Conservation (phyloP, 2,329 filamentous ascomycete genomes). For the Paecilomyces variotii region DNA sequence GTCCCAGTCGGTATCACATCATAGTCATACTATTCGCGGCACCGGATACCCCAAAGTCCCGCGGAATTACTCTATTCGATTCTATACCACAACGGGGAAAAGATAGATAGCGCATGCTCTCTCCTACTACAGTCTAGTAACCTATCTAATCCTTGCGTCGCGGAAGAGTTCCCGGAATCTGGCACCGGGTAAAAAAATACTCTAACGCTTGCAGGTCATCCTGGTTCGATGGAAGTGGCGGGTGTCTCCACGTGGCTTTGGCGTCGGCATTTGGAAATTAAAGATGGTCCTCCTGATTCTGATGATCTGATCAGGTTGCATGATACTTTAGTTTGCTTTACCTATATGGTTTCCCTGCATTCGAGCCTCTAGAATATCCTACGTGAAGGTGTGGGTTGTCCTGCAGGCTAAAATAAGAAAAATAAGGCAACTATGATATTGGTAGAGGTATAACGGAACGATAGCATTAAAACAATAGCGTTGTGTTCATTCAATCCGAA, state of each 20-base stretch:
- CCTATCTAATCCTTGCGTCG: background rate
- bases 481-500: background rate
- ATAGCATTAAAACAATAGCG: background rate
- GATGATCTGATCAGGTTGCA: background rate
- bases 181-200: background rate
- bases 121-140: too few relatives aligned
- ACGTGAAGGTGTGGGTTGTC: background rate
- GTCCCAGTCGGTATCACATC: too few relatives aligned
- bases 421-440: background rate
- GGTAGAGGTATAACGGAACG: background rate
- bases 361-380: too few relatives aligned
- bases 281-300: background rate
- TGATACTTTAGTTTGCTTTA: background rate
- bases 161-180: background rate
- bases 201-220: background rate
- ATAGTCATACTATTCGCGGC: too few relatives aligned
- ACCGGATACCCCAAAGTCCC: background rate
- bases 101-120: background rate
- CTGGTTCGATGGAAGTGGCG: background rate
- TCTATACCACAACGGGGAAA: background rate
- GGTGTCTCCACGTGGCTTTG: background rate
- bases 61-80: background rate
- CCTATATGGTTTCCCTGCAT: background rate
- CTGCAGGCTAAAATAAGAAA: background rate
- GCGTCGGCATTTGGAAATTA: background rate